Evolutionary conservation across 768 basidiomycete species (phyloP), one percentile per base, ranked within the genome.

Genomic region (Rhodotorula paludigena): DNA sequence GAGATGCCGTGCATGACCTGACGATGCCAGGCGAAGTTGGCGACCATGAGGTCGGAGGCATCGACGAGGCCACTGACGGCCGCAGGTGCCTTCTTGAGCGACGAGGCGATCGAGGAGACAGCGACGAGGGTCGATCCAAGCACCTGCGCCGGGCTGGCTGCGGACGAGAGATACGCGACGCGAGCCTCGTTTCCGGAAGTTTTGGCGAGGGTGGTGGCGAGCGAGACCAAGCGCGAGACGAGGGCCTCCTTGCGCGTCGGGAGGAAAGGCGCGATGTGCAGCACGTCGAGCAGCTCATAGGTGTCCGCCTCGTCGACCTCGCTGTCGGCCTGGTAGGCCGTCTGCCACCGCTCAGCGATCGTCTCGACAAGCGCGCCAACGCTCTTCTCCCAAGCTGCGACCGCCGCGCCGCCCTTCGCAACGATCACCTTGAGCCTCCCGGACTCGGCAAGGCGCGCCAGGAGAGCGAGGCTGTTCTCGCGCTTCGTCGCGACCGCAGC

Each of bases 391-490:
- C 71, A 72, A 16, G 60, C 53, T 15, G 32, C 51, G 12, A 63
- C 55, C 10, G 65, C 59, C 9, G 58, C 54, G 16, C 62, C 54
- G 8, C 49, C 61, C 48, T 56, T 42, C 36, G 51, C 57, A 7
- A 62, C 44, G 20, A 69, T 36, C 25, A 38, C 73, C 1, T 75
- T 42, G 5, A 80, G 68, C 55, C 75, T 72, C 0, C 78, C 79
- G 15, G 72, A 60, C 51, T 66, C 59, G 4, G 78, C 77, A 20
- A 80, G 76, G 8, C 69, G 73, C 28, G 76, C 76, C 47, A 80
- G 74, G 9, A 80, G 72, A 3, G 72, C 57, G 35, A 77, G 78
- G 61, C 78, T 78, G 45, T 77, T 67, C 12, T 77, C 77, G 35
- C 68, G 60, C 77, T 78, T 78, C 41, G 77, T 58, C 36, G 54